Conservation (phyloP, 768 basidiomycete genomes). For the Trametes coccinea region DNA sequence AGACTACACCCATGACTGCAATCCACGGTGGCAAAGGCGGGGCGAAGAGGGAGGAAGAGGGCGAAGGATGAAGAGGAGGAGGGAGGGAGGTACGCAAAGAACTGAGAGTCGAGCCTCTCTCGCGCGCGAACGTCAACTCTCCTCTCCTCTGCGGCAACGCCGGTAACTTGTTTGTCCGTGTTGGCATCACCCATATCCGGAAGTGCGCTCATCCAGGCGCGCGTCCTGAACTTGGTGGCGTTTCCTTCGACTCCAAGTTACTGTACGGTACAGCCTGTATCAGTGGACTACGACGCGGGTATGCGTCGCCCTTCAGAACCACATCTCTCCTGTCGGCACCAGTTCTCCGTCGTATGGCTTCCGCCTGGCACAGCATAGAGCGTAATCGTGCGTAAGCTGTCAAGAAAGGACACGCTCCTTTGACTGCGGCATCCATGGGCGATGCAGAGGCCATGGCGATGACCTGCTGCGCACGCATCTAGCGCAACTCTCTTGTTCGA, state of each 20-base stretch:
- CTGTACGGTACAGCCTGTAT: too few species aligned
- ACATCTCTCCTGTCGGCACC: too few species aligned
- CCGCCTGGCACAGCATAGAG: neutral
- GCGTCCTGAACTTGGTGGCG: too few species aligned
- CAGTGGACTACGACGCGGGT: too few species aligned
- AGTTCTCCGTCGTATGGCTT: too few species aligned
- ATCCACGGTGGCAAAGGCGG: constrained; percentile 14
- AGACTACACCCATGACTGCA: constrained; percentile 65
- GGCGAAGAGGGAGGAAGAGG: constrained; percentile 10
- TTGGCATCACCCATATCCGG: constrained; percentile 9
- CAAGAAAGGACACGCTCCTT: constrained; percentile 4
- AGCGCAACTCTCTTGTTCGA: constrained; percentile 6
- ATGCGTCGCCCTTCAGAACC: too few species aligned
- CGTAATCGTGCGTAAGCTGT: neutral
- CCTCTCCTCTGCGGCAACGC: constrained; percentile 1
- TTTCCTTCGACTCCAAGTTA: too few species aligned
- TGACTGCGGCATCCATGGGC: constrained; percentile 24
- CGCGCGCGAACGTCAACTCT: constrained; percentile 13
- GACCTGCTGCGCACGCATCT: constrained; percentile 19
- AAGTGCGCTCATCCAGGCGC: neutral
- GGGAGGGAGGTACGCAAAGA: constrained; percentile 3
- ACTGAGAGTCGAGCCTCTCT: constrained; percentile 17
- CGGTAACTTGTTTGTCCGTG: constrained; percentile 20
- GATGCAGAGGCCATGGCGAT: constrained; percentile 23
- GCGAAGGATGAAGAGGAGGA: constrained; percentile 5